These are phyloP conservation scores for Penicillium paxilli DNA, from an alignment of 495 filamentous ascomycete genomes.

Conservation along the genomic window DNA sequence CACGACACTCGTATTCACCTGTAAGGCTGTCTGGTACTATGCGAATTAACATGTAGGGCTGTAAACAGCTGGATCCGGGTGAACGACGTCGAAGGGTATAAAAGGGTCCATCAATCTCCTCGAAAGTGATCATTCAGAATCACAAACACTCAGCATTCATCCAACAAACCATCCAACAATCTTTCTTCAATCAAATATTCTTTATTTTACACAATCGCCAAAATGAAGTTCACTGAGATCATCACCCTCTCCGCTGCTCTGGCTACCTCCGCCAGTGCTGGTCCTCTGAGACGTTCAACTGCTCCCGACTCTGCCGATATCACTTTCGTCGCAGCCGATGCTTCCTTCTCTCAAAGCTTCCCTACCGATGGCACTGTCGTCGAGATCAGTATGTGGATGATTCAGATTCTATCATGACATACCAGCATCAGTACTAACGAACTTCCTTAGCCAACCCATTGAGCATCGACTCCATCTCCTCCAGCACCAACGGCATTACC, in stretches of 20 bases:
- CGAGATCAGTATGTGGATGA: conserved; percentile 18
- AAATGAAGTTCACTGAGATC: conserved; percentile 11
- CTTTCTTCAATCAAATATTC: not conserved
- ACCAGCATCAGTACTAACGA: not conserved
- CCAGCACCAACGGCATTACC: conserved; percentile 4
- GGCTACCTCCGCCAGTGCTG: conserved; percentile 8
- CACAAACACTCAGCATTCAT: not conserved
- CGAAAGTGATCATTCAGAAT: not conserved
- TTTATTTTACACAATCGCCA: not conserved
- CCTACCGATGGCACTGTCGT: conserved; percentile 20
- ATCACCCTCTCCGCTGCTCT: conserved; percentile 9
- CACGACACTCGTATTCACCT: not conserved
- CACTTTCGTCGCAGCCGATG: conserved; percentile 28
- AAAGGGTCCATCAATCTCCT: not conserved
- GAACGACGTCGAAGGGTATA: not conserved
- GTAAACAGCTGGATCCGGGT: not conserved
- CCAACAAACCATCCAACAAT: not conserved
- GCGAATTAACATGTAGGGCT: not conserved
- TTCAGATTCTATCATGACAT: not conserved
- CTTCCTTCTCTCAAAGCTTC: conserved; percentile 26
- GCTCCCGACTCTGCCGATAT: conserved; percentile 10
- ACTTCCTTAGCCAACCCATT: conserved; percentile 20
- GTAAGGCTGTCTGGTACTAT: not conserved
- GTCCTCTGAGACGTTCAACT: conserved; percentile 5
- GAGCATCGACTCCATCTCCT: conserved; percentile 28